Evolutionary conservation across 2,329 filamentous ascomycete species (phyloP), one percentile per base, ranked within the genome.

Genomic region (Thyridium curvatum): DNA sequence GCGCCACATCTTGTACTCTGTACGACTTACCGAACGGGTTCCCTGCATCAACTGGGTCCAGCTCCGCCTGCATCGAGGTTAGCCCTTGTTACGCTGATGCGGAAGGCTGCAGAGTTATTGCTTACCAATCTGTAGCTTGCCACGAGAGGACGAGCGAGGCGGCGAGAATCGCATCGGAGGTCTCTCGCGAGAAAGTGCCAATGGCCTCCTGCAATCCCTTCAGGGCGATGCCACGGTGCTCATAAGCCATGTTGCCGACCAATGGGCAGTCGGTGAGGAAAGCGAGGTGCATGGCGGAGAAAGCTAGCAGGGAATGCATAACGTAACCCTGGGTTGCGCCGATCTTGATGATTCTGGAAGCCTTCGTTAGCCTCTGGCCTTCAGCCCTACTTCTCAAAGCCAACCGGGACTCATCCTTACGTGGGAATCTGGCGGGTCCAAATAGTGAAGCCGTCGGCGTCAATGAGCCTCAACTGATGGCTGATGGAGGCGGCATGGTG

Each of bases 41-140:
- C 90, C 91, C 55, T 91, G 86, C 72, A 95, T 93, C 43, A 96
- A 70, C 49, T 90, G 90, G 46, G 84, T 88, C 91, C 91, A 97
- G 63, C 83, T 86, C 60, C 84, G 83, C 86, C 89, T 94, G 58
- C 50, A 45, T 52, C 30, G 15, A 18, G 41, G 48, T 71, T 54
- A 71, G 65, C 53, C 40, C 49, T 30, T 38, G 41, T 51, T 45
- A 39, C 40, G 18, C 13, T 40, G 43, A 35, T 34, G 17, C 52
- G 53, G 54, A 33, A 50, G 46, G 49, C 40, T 50, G 51, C 52
- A 57, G 50, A 49, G 31, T 55, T 26, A 68, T 59, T 58, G 55
- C 82, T 71, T 74, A 94, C 91, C 90, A 97, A 68, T 97, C 91
- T 43, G 84, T 93, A 40, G 88, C 86, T 67, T 97, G 91, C 90